Evolutionary conservation across 495 filamentous ascomycete genomes (phyloP).

Genomic region (Pseudotulostoma volvatum): DNA sequence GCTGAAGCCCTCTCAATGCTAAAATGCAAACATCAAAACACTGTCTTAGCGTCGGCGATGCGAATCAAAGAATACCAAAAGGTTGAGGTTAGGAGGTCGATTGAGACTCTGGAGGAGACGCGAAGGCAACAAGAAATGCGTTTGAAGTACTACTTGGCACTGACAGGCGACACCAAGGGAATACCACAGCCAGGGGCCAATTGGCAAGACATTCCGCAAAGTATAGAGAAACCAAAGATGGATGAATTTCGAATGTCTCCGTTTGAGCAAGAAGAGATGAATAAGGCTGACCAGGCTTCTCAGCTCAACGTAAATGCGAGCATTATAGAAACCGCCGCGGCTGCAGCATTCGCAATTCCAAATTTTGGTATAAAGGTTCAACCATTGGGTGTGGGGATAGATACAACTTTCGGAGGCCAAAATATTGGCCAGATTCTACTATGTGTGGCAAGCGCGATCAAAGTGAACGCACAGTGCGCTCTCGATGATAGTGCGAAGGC

Average conservation of each 20-base stretch:
- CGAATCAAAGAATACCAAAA: no score
- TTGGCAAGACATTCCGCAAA: constrained; percentile 6
- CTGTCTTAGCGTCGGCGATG: no score
- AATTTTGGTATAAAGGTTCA: background rate
- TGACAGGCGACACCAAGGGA: constrained; percentile 5
- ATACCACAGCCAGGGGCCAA: no score
- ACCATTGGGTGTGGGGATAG: constrained; percentile 4
- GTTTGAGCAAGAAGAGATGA: constrained; percentile 2
- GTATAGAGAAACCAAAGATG: background rate
- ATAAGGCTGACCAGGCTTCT: background rate
- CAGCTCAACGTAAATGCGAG: no score
- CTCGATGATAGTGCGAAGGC: background rate
- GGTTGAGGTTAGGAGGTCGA: no score
- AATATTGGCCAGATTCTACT: no score
- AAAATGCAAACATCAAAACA: constrained; percentile 8
- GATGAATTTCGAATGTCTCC: constrained; percentile 4
- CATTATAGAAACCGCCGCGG: background rate
- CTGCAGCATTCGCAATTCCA: background rate
- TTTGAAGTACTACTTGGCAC: constrained; percentile 6
- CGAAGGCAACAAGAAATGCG: constrained; percentile 3
- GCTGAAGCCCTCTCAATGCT: constrained; percentile 6
- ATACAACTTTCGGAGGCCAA: no score
- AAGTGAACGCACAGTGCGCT: no score
- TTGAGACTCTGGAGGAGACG: no score
- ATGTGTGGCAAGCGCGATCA: no score